Conservation (phyloP, 1,284 basidiomycete genomes). For the Fomitopsis schrenkii region DNA sequence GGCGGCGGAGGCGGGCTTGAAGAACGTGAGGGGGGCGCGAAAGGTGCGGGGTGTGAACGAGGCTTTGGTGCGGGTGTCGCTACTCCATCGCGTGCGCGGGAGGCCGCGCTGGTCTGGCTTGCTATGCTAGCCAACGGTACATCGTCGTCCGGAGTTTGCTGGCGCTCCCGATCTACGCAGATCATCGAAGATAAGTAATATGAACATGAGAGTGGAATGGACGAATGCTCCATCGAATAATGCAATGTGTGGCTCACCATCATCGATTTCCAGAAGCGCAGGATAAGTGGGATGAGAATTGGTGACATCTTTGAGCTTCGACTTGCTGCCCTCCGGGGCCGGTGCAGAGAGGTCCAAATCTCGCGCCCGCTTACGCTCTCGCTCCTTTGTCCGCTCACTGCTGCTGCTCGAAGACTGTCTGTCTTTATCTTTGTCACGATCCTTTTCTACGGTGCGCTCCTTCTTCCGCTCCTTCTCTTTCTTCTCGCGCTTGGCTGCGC, state of each 20-base stretch:
- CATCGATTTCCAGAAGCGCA: constrained; percentile 32
- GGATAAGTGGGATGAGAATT: constrained; percentile 43
- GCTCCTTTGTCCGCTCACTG: constrained; percentile 19
- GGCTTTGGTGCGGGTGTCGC: constrained; percentile 33
- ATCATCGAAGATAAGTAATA: constrained; percentile 19
- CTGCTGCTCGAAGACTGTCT: constrained; percentile 23
- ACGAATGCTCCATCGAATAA: constrained; percentile 5
- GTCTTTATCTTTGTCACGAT: constrained; percentile 28
- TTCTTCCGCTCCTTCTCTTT: constrained; percentile 29
- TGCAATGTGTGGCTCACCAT: constrained; percentile 14
- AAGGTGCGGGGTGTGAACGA: constrained; percentile 18
- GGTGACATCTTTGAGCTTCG: constrained; percentile 61
- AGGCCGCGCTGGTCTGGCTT: constrained; percentile 21
- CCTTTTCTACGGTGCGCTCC: constrained; percentile 8
- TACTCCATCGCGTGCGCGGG: constrained; percentile 36
- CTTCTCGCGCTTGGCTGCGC: constrained; percentile 23
- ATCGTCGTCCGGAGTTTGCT: constrained; percentile 35
- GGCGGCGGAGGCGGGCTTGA: constrained; percentile 45
- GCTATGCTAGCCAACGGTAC: constrained; percentile 27
- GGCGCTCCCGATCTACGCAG: constrained; percentile 35
- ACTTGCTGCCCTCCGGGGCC: constrained; percentile 34
- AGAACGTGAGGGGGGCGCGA: constrained; percentile 36
- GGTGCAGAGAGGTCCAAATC: constrained; percentile 31
- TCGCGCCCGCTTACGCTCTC: constrained; percentile 35
- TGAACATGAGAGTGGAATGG: constrained; percentile 12